Evolutionary conservation across 495 filamentous ascomycete species (phyloP).

Genomic region (Pseudomonodictys pantanalensis): DNA sequence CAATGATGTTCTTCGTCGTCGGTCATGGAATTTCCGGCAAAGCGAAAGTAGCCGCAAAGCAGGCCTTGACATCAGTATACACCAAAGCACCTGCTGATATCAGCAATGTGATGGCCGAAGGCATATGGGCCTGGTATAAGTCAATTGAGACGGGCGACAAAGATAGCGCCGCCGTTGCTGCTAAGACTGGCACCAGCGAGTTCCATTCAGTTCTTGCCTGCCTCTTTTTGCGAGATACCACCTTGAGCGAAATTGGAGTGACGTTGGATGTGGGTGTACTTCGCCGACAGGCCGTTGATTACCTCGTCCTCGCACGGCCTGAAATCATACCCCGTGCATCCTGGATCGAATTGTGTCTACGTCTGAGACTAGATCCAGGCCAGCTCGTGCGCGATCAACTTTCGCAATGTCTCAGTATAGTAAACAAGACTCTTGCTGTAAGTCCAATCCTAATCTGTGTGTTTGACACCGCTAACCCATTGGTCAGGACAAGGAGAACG

Average conservation of each 20-base stretch:
- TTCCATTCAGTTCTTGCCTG: conserved; percentile 65
- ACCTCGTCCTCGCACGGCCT: conserved; percentile 74
- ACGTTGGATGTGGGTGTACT: conserved; percentile 38
- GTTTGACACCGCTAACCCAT: background rate
- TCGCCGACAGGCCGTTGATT: conserved; percentile 56
- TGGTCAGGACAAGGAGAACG: conserved; percentile 13
- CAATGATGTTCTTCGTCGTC: conserved; percentile 74
- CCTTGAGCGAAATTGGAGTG: conserved; percentile 41
- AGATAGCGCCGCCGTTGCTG: conserved; percentile 66
- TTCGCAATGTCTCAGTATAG: conserved; percentile 51
- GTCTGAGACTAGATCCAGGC: conserved; percentile 77
- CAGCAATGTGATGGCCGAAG: conserved; percentile 59
- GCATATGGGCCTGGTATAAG: conserved; percentile 80
- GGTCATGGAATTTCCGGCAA: conserved; percentile 54
- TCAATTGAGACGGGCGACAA: conserved; percentile 64
- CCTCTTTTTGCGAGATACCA: conserved; percentile 58
- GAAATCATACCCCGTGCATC: conserved; percentile 71
- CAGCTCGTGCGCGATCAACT: conserved; percentile 57
- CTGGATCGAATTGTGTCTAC: conserved; percentile 87
- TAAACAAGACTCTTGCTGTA: conserved; percentile 52
- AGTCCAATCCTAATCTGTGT: background rate
- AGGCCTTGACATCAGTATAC: conserved; percentile 60
- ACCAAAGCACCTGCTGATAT: conserved; percentile 52
- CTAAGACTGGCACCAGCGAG: conserved; percentile 62
- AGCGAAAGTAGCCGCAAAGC: conserved; percentile 57